Evolutionary conservation across 495 filamentous ascomycete genomes (phyloP).

Genomic region (Tuber umbilicatum): DNA sequence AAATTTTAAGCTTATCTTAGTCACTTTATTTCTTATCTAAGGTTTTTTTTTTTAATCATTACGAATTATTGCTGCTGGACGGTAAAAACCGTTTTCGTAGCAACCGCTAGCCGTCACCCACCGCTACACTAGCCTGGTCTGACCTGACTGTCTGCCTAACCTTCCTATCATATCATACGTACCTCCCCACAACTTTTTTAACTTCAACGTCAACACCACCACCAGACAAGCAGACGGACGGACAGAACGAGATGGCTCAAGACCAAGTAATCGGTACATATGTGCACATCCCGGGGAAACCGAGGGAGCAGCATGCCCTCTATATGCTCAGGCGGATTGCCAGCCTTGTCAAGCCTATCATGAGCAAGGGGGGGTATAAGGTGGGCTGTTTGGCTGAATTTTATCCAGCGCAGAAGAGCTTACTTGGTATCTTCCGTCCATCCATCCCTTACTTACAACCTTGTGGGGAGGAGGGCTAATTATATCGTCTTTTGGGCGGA

Average conservation of each 20-base stretch:
- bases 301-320: constrained; percentile 72
- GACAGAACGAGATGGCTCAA: constrained; percentile 12
- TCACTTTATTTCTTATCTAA: neutral
- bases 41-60: neutral
- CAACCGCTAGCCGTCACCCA: no score
- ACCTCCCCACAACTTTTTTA: neutral
- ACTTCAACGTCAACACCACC: neutral
- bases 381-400: constrained; percentile 80
- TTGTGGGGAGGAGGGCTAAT: constrained; percentile 13
- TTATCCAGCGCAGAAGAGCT: constrained; percentile 64
- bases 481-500: neutral
- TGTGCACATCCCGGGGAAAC: constrained; percentile 67
- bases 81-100: neutral
- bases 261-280: constrained; percentile 59
- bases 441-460: neutral
- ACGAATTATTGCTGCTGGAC: neutral
- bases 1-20: neutral
- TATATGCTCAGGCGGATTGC: constrained; percentile 74
- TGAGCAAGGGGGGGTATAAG: constrained; percentile 76
- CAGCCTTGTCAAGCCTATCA: constrained; percentile 89
- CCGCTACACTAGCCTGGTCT: neutral
- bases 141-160: neutral
- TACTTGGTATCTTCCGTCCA: constrained; percentile 54
- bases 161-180: neutral
- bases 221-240: neutral